These are phyloP conservation scores for Paratinospora sagittata DNA, from an alignment of 164 flowering plant genomes.

Conservation along the genomic window DNA sequence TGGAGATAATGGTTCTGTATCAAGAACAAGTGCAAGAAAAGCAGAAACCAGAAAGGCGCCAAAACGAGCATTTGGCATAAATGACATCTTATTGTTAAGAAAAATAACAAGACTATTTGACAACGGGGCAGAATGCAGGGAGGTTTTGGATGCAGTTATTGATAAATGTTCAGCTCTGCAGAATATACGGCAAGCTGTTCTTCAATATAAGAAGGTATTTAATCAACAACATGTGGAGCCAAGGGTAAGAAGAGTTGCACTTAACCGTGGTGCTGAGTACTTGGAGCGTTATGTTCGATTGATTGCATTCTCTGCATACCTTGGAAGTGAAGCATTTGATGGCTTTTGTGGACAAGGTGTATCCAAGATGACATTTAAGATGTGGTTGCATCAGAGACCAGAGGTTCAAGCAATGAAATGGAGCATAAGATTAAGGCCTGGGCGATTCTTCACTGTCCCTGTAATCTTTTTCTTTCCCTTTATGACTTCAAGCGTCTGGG, in stretches of 20 bases:
- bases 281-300: constrained; percentile 89
- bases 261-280: constrained; percentile 96
- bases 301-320: constrained; percentile 93
- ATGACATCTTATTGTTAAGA: constrained; percentile 76
- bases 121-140: constrained; percentile 83
- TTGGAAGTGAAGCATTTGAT: constrained; percentile 94
- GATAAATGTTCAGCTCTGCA: constrained; percentile 95
- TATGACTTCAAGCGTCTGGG: constrained; percentile 3
- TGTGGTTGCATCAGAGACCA: constrained; percentile 82
- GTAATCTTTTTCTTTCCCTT: constrained; percentile 41
- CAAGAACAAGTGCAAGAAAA: constrained; percentile 15
- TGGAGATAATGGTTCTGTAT: constrained; percentile 27
- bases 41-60: constrained; percentile 31
- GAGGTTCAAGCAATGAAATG: constrained; percentile 98
- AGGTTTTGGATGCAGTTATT: constrained; percentile 81
- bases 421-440: constrained; percentile 89
- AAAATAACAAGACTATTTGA: constrained; percentile 85
- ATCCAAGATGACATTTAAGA: constrained; percentile 68
- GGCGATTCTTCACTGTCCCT: constrained; percentile 79
- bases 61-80: constrained; percentile 68
- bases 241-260: constrained; percentile 76
- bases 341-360: constrained; percentile 88
- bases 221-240: constrained; percentile 92
- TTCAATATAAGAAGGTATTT: constrained; percentile 73
- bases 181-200: constrained; percentile 90